Percentiles rank a stretch among this genome's conserved stretches.
These are phyloP conservation scores for Hypoxylon rickii DNA, from an alignment of 495 filamentous ascomycete genomes.

Conservation along the genomic window DNA sequence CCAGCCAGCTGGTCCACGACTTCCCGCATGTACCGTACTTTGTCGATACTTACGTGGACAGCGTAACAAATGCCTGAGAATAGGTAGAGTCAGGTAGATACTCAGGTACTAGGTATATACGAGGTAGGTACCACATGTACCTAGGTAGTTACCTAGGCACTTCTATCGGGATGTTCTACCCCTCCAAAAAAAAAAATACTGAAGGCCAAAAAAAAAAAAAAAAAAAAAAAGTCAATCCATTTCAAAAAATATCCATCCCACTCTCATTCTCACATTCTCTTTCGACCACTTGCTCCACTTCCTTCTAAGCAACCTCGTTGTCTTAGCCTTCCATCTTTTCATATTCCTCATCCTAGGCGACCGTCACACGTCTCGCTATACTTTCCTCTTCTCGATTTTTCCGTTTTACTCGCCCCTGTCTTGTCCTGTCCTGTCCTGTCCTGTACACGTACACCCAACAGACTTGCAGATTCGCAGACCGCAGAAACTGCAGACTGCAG, in stretches of 20 bases:
- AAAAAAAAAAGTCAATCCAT: conserved; percentile 25
- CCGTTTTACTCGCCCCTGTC: conserved; percentile 2
- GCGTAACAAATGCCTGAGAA: background rate
- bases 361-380: conserved; percentile 23
- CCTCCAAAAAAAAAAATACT: conserved; percentile 23
- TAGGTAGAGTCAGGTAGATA: conserved; percentile 6
- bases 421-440: conserved; percentile 12
- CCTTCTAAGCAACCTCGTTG: conserved; percentile 27
- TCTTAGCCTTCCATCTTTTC: conserved; percentile 24
- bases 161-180: conserved; percentile 11
- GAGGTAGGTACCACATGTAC: too few relatives aligned
- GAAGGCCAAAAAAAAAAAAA: conserved; percentile 5
- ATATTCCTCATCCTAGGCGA: conserved; percentile 16
- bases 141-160: background rate
- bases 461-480: background rate
- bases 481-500: background rate
- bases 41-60: conserved; percentile 1
- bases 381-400: conserved; percentile 4
- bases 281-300: conserved; percentile 14
- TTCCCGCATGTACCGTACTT: conserved; percentile 13
- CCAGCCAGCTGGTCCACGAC: conserved; percentile 29
- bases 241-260: conserved; percentile 30
- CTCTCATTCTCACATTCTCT: conserved; percentile 7
- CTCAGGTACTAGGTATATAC: conserved; percentile 1
- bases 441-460: conserved; percentile 22